Evolutionary conservation across 2,329 filamentous ascomycete genomes (phyloP), one percentile per base, ranked within the genome.

Genomic region (Aspergillus sojae): DNA sequence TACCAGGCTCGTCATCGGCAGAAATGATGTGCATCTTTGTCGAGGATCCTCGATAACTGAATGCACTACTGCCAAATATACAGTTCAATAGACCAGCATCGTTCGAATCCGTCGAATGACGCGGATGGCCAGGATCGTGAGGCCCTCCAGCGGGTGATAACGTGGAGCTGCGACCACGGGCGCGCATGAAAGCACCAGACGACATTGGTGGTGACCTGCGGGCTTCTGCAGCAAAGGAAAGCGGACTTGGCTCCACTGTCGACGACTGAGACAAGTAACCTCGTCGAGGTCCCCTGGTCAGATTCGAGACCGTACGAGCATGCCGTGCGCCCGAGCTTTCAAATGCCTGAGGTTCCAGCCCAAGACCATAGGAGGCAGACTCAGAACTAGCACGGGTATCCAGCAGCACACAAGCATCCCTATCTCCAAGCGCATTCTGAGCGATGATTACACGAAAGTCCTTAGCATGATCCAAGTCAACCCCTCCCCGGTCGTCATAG

Each of bases 1-100:
- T 65, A 32, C 69, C 69, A 6, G 72, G 63, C 30, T 78, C 76
- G 48, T 75, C 74, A 65, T 80, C 77, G 3, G 77, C 74, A 26
- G 80, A 80, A 65, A 87, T 80, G 59, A 87, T 83, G 71, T 88
- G 86, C 71, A 88, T 82, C 72, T 88, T 88, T 52, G 86, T 88
- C 28, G 84, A 86, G 10, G 85, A 83, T n/a, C 84, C 84, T 46
- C 83, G 78, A 69, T 87, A 86, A 65, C 82, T 84, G 71, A 86
- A 84, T 45, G 83, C 82, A 59, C 83, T 83, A 65, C 85, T 86
- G 32, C 86, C 86, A 71, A 88, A 88, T 72, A 88, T 88, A 73
- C 85, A 88, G 65, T 86, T 85, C 62, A 88, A 68, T 74, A 74
- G 77, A 71, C 75, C 83, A 70, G 72, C 81, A 77, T 86, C 85